These are phyloP conservation scores for Monascus ruber DNA, from an alignment of 2,329 filamentous ascomycete species.

Conservation along the genomic window DNA sequence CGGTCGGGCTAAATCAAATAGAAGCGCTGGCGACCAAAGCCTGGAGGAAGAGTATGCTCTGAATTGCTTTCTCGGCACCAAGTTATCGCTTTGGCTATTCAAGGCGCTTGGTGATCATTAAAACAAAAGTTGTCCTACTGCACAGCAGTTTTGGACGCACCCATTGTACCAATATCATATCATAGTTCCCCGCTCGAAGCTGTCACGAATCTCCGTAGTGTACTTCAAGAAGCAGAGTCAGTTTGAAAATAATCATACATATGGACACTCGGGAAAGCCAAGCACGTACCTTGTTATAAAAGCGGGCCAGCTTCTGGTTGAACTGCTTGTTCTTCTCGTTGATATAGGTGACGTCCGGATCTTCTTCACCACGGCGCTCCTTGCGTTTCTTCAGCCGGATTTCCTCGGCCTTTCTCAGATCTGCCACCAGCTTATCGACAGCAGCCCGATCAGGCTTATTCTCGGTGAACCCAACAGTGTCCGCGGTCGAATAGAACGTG, in stretches of 20 bases:
- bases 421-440: conserved; percentile 75
- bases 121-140: conserved; percentile 1
- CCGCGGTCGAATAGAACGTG: conserved; percentile 78
- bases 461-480: conserved; percentile 68
- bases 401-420: conserved; percentile 82
- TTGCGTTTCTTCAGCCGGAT: conserved; percentile 72
- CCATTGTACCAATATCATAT: conserved; percentile 46
- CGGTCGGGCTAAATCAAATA: conserved; percentile 67
- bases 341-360: conserved; percentile 93
- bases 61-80: conserved; percentile 13
- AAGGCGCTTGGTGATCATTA: neutral
- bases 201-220: conserved; percentile 90
- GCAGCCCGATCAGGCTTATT: conserved; percentile 81
- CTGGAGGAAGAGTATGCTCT: conserved; percentile 89
- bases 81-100: neutral
- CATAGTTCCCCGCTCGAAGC: conserved; percentile 93
- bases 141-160: conserved; percentile 10
- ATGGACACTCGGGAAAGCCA: neutral
- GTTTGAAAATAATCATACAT: conserved; percentile 1
- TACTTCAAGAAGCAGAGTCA: conserved; percentile 41
- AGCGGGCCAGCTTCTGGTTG: conserved; percentile 89
- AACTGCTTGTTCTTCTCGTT: conserved; percentile 99
- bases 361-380: conserved; percentile 71
- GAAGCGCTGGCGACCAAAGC: conserved; percentile 68
- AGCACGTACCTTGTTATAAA: conserved; percentile 71